These are phyloP conservation scores for Pseudofabraea citricarpa DNA, from an alignment of 2,329 filamentous ascomycete species.

Conservation along the genomic window DNA sequence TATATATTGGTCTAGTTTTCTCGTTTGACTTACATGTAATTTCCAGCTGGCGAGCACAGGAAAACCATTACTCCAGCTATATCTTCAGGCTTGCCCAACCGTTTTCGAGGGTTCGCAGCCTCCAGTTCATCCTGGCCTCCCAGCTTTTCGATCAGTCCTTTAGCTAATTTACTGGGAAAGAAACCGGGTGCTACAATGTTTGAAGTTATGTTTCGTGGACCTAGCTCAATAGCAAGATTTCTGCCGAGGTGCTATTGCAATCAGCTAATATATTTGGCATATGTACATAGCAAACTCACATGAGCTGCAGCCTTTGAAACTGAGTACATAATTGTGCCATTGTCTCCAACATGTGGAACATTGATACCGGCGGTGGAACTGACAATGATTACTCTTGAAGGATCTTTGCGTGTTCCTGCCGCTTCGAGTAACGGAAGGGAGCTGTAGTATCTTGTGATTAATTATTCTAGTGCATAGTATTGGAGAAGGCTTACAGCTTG, in stretches of 20 bases:
- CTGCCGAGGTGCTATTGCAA: conserved; percentile 51
- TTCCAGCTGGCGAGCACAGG: conserved; percentile 45
- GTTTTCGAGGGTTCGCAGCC: conserved; percentile 46
- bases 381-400: conserved; percentile 61
- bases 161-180: conserved; percentile 65
- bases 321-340: conserved; percentile 62
- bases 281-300: conserved; percentile 17
- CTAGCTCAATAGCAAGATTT: conserved; percentile 67
- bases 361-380: conserved; percentile 62
- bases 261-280: conserved; percentile 13
- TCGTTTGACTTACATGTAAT: conserved; percentile 38
- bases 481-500: conserved; percentile 47
- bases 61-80: conserved; percentile 56
- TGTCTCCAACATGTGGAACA: conserved; percentile 52
- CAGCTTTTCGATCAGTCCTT: conserved; percentile 54
- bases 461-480: too few species aligned
- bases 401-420: conserved; percentile 43
- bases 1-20: conserved; percentile 4
- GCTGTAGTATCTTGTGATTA: conserved; percentile 13
- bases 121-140: conserved; percentile 51
- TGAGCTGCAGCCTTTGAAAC: conserved; percentile 62
- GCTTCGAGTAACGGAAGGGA: conserved; percentile 43
- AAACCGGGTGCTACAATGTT: conserved; percentile 67
- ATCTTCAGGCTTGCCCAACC: conserved; percentile 53
- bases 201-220: conserved; percentile 57